Base-by-base conservation (phyloP, 768 basidiomycete genomes). In the Serendipita sp. region DNA sequence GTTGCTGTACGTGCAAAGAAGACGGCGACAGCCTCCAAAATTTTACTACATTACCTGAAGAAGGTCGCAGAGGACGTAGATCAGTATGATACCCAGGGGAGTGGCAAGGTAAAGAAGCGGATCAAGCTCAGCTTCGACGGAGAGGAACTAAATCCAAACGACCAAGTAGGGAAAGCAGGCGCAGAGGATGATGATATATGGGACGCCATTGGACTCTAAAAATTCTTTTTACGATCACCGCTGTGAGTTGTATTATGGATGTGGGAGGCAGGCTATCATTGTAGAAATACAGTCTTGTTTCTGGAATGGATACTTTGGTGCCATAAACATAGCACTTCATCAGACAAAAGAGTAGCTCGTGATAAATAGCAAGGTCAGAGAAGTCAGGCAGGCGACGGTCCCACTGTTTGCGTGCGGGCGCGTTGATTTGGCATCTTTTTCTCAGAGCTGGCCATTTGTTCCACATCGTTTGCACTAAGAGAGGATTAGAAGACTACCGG, bases 381-480 rank as follows among this genome's bases (percentile, higher is more conserved):
- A 18, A 50, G 48, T 50, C n/a, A 50, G 5, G n/a, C 29, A 34
- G 33, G 55, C 10, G 55, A 31, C 8, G 55, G 55, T 8, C 55
- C 55, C n/a, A 60, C 55, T n/a, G 33, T 34, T 36, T 23, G 33
- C 8, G 55, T 34, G 27, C 36, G 27, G 33, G 55, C 55, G n/a
- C 55, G 27, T 60, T 60, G 55, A 37, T 60, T 60, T 11, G 55
- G 55, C 55, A 60, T 33, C 34, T 60, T 60, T 34, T 67, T 68
- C 34, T 65, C 50, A 27, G 36, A 27, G 27, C 44, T 62, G 15
- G 43, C 50, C 60, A 67, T 50, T 11, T 68, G 58, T 46, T 68
- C 67, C 11, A 68, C 31, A 60, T 68, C 67, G 15, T 52, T 63
- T 34, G 60, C 29, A 18, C 66, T 67, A 31, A 63, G 50, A 13